Conservation (phyloP, 352 stramenopile species). For the Phytophthora sojae region DNA sequence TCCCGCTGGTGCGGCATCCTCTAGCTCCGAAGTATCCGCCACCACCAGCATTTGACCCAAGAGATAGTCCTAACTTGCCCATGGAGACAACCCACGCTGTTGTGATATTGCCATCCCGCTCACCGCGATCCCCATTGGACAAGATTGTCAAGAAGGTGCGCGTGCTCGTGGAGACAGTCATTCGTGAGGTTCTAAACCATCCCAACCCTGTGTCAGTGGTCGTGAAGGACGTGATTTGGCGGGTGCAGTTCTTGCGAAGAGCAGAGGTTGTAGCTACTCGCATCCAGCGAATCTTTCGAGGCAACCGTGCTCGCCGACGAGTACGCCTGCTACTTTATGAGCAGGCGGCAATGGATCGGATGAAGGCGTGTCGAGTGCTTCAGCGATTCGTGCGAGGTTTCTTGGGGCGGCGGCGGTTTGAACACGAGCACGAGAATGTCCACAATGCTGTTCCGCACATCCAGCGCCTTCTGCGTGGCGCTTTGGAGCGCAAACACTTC, state of each 20-base stretch:
- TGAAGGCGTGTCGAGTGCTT: constrained; percentile 44
- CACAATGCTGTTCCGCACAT: constrained; percentile 56
- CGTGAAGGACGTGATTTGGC: constrained; percentile 69
- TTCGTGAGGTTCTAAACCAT: constrained; percentile 36
- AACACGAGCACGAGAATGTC: constrained; percentile 42
- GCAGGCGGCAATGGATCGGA: constrained; percentile 45
- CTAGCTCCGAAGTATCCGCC: constrained; percentile 57
- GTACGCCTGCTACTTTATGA: constrained; percentile 51
- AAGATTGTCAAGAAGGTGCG: constrained; percentile 26
- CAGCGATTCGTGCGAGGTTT: constrained; percentile 69
- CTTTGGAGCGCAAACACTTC: constrained; percentile 45
- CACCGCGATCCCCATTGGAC: constrained; percentile 2
- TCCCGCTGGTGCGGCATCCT: constrained; percentile 41
- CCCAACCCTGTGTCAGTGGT: constrained; percentile 50
- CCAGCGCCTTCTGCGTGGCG: constrained; percentile 61
- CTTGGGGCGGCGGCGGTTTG: constrained; percentile 53
- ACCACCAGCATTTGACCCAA: constrained; percentile 29
- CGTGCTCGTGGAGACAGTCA: not conserved
- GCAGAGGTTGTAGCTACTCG: constrained; percentile 58
- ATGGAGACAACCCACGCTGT: constrained; percentile 34
- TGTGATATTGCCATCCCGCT: constrained; percentile 22
- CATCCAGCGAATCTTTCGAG: constrained; percentile 75
- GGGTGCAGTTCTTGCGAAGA: constrained; percentile 63
- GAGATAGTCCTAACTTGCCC: not conserved
- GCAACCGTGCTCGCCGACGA: constrained; percentile 61